phyloP scores from a whole-genome alignment of 371 early-diverging fungal species.

The Actinomortierella ambigua region DNA sequence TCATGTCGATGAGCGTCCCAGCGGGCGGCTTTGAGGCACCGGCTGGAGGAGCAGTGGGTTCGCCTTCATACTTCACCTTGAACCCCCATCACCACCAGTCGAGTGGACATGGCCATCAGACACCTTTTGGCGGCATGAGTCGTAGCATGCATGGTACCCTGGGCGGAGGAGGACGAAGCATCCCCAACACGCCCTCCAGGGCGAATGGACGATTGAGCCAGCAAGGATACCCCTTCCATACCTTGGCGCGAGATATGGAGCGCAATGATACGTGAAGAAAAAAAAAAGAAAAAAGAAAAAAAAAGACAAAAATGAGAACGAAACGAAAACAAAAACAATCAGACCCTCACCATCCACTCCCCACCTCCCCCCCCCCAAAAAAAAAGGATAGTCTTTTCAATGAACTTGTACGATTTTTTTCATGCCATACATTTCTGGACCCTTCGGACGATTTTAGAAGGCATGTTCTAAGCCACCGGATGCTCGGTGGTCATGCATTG shows the following conservation, averaged over 20 bases:
- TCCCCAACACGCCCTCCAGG: conserved; percentile 34
- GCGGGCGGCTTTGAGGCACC: neutral
- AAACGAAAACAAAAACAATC: too few relatives aligned
- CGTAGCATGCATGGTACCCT: neutral
- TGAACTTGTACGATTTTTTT: too few relatives aligned
- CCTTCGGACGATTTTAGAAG: too few relatives aligned
- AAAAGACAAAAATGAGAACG: too few relatives aligned
- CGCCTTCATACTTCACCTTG: conserved; percentile 21
- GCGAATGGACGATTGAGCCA: conserved; percentile 18
- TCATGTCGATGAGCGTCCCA: conserved; percentile 4
- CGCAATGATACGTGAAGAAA: neutral
- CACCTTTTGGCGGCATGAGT: conserved; percentile 25
- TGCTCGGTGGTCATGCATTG: too few relatives aligned
- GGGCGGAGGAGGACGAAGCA: conserved; percentile 12
- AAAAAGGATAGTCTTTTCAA: too few relatives aligned
- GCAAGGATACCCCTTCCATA: conserved; percentile 1
- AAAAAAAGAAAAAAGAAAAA: too few relatives aligned
- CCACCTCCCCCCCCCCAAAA: too few relatives aligned
- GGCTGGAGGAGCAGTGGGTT: conserved; percentile 1
- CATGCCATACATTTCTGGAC: too few relatives aligned
- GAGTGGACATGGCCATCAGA: conserved; percentile 3
- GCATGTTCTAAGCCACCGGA: too few relatives aligned
- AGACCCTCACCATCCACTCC: too few relatives aligned
- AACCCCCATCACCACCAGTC: conserved; percentile 7
- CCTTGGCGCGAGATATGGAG: conserved; percentile 33